phyloP scores from a whole-genome alignment of 805 yeast genomes.

The Naumovozyma castellii region DNA sequence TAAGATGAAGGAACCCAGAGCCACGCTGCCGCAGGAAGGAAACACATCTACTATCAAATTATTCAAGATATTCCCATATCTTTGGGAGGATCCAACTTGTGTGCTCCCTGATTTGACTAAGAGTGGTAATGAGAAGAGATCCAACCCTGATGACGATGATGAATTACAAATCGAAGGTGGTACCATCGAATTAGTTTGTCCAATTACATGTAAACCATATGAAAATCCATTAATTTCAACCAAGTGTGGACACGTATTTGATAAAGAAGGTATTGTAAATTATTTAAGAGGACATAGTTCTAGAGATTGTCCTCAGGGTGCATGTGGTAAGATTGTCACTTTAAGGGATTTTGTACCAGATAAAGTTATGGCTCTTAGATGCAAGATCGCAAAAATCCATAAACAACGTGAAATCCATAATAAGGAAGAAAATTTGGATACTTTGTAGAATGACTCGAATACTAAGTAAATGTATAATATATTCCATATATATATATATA shows the following conservation, averaged over 20 bases:
- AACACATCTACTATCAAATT: slow-evolving; percentile 7
- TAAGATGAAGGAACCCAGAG: background rate
- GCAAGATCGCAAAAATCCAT: slow-evolving; percentile 27
- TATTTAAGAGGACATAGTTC: slow-evolving; percentile 21
- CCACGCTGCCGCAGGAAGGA: slow-evolving; percentile 1
- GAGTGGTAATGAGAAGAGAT: slow-evolving; percentile 23
- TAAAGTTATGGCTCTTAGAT: slow-evolving; percentile 45
- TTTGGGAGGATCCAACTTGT: slow-evolving; percentile 49
- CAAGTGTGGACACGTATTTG: slow-evolving; percentile 56
- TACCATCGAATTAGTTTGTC: slow-evolving; percentile 56
- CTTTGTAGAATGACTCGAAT: slow-evolving; percentile 1
- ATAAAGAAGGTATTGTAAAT: slow-evolving; percentile 35
- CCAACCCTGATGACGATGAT: slow-evolving; percentile 37
- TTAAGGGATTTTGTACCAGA: slow-evolving; percentile 37
- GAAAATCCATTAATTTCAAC: slow-evolving; percentile 46
- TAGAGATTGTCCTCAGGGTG: slow-evolving; percentile 52
- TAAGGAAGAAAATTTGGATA: slow-evolving; percentile 4
- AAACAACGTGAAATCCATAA: slow-evolving; percentile 1
- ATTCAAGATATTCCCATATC: slow-evolving; percentile 37
- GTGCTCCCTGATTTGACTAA: slow-evolving; percentile 41
- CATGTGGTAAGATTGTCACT: slow-evolving; percentile 35
- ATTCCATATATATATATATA: no score
- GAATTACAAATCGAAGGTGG: slow-evolving; percentile 66
- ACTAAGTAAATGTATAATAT: no score
- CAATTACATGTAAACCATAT: slow-evolving; percentile 47